phyloP scores from a whole-genome alignment of 2,329 filamentous ascomycete species.

The Trichoderma gracile region DNA sequence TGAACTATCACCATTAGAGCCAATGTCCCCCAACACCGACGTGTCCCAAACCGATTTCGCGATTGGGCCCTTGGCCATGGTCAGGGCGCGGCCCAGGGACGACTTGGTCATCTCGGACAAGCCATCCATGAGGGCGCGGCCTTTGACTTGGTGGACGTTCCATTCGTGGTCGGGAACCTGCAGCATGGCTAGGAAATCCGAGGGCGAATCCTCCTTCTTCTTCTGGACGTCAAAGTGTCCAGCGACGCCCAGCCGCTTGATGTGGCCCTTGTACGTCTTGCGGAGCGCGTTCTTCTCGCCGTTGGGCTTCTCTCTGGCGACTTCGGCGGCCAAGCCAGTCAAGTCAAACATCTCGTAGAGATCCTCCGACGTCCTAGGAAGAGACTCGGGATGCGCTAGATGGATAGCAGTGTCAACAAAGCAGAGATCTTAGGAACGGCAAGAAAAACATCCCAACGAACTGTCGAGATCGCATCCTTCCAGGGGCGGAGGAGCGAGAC shows the following conservation, averaged over 20 bases:
- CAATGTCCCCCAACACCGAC: constrained; percentile 59
- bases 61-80: constrained; percentile 59
- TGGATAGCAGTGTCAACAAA: constrained; percentile 48
- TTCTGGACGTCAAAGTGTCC: constrained; percentile 62
- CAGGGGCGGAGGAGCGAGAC: constrained; percentile 32
- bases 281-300: constrained; percentile 67
- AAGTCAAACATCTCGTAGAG: constrained; percentile 61
- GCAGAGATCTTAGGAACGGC: constrained; percentile 33
- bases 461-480: constrained; percentile 33
- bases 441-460: constrained; percentile 32
- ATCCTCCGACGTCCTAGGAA: constrained; percentile 55
- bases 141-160: constrained; percentile 55
- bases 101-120: constrained; percentile 48
- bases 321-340: constrained; percentile 57
- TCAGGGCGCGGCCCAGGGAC: constrained; percentile 52
- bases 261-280: constrained; percentile 69
- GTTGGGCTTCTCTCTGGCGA: constrained; percentile 64
- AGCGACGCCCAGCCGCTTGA: constrained; percentile 62
- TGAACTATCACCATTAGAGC: constrained; percentile 42
- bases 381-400: constrained; percentile 52
- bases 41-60: constrained; percentile 58
- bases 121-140: constrained; percentile 57
- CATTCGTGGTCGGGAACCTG: constrained; percentile 57
- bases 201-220: constrained; percentile 53
- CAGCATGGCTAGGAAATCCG: constrained; percentile 56